These are phyloP conservation scores for Rhizopogon vinicolor DNA, from an alignment of 768 basidiomycete species.

Conservation along the genomic window DNA sequence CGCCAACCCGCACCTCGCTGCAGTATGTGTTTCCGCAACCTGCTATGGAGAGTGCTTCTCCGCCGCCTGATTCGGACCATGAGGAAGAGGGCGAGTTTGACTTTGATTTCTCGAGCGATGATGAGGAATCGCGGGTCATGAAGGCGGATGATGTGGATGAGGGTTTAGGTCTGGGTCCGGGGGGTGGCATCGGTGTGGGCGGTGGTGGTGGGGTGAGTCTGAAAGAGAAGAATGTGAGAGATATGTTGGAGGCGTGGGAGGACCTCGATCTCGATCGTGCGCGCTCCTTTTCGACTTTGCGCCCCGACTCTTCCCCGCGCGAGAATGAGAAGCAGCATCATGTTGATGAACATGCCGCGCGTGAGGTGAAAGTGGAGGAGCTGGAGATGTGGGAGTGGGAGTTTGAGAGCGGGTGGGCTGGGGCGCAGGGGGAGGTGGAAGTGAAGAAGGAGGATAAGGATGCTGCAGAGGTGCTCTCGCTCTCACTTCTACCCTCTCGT, in stretches of 20 bases:
- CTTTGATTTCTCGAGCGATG: constrained; percentile 23
- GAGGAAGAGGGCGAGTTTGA: constrained; percentile 36
- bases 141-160: constrained; percentile 22
- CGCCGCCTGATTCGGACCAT: constrained; percentile 60
- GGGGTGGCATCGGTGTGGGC: background rate
- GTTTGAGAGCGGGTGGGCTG: constrained; percentile 24
- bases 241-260: constrained; percentile 69
- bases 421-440: constrained; percentile 29
- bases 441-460: constrained; percentile 40
- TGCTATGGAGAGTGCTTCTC: constrained; percentile 46
- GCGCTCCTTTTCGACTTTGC: background rate
- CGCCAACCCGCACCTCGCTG: constrained; percentile 29
- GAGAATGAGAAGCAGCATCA: constrained; percentile 11
- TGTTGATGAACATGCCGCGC: constrained; percentile 7
- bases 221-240: constrained; percentile 58
- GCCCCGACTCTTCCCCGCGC: constrained; percentile 1
- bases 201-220: constrained; percentile 39
- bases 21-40: constrained; percentile 15
- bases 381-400: constrained; percentile 34
- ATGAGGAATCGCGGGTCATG: background rate
- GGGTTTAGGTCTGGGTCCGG: constrained; percentile 9
- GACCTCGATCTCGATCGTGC: constrained; percentile 39
- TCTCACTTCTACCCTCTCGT: background rate
- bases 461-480: background rate
- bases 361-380: constrained; percentile 39